These are phyloP conservation scores for Hyphopichia burtonii DNA, from an alignment of 1,139 yeast genomes.

Conservation along the genomic window DNA sequence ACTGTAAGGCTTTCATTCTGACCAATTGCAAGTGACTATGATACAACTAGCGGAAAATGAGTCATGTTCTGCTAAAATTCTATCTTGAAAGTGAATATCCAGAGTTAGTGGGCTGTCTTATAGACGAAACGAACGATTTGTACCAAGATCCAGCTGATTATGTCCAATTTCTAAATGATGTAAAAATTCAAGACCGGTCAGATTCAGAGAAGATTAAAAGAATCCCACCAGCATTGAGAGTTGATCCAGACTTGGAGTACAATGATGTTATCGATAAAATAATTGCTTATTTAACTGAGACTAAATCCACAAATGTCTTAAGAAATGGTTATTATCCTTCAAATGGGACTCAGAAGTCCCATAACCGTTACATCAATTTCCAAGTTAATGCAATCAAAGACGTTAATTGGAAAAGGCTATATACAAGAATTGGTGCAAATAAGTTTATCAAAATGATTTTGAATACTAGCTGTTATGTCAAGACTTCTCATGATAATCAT, in stretches of 20 bases:
- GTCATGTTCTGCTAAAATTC: slow-evolving; percentile 1
- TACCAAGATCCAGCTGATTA: background rate
- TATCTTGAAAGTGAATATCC: slow-evolving; percentile 6
- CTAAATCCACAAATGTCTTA: slow-evolving; percentile 21
- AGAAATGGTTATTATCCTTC: slow-evolving; percentile 21
- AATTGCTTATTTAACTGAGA: slow-evolving; percentile 15
- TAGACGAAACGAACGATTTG: background rate
- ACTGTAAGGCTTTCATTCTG: too few relatives aligned
- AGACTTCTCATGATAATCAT: slow-evolving; percentile 10
- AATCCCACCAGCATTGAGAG: background rate
- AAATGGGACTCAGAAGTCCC: slow-evolving; percentile 17
- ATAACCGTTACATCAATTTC: slow-evolving; percentile 25
- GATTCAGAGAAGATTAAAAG: background rate
- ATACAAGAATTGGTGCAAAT: slow-evolving; percentile 26
- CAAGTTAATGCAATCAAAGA: slow-evolving; percentile 30
- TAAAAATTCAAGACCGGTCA: background rate
- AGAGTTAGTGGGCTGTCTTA: background rate
- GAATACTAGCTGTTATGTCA: slow-evolving; percentile 23
- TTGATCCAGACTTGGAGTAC: slow-evolving; percentile 10
- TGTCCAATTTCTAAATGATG: background rate
- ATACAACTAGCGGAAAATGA: background rate
- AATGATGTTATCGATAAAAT: slow-evolving; percentile 26
- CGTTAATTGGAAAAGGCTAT: slow-evolving; percentile 35
- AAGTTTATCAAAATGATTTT: slow-evolving; percentile 32
- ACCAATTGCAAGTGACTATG: background rate